Percentiles rank a stretch among this genome's conserved stretches.
These are phyloP conservation scores for Aspergillus carlsbadensis DNA, from an alignment of 495 filamentous ascomycete species.

Conservation along the genomic window DNA sequence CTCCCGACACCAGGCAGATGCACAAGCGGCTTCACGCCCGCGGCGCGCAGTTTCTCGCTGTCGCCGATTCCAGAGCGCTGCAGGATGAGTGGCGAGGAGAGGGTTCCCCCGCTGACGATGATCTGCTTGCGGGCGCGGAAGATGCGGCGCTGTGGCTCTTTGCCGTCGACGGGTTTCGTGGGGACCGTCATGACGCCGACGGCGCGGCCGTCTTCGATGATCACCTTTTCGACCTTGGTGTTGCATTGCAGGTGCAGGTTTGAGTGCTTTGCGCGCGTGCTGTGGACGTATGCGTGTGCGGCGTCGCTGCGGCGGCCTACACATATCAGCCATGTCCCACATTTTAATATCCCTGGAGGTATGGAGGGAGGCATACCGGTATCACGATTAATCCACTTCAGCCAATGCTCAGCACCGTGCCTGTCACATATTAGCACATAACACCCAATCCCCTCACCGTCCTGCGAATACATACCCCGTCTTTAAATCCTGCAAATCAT, in stretches of 20 bases:
- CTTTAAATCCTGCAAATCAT: constrained; percentile 67
- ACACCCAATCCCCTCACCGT: not conserved
- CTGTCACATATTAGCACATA: constrained; percentile 12
- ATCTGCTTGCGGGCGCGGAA: constrained; percentile 76
- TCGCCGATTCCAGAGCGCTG: constrained; percentile 71
- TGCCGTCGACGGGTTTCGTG: constrained; percentile 51
- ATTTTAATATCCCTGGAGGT: too few relatives aligned
- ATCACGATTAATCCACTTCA: constrained; percentile 72
- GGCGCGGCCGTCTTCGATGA: constrained; percentile 68
- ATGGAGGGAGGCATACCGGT: constrained; percentile 32
- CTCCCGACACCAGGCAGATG: constrained; percentile 79
- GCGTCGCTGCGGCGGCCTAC: constrained; percentile 58
- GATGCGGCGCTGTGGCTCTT: constrained; percentile 48
- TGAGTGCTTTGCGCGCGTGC: constrained; percentile 60
- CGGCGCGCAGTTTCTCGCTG: constrained; percentile 69
- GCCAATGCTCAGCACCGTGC: constrained; percentile 41
- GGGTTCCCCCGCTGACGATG: constrained; percentile 75
- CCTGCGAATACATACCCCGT: constrained; percentile 48
- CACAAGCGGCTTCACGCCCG: constrained; percentile 68
- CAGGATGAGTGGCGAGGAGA: constrained; percentile 75
- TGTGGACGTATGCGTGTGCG: constrained; percentile 74
- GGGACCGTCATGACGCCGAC: constrained; percentile 60
- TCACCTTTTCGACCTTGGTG: constrained; percentile 80
- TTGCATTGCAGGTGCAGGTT: constrained; percentile 77
- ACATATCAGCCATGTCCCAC: too few relatives aligned